Evolutionary conservation across 805 yeast genomes (phyloP).

Genomic region (Myxozyma geophila): DNA sequence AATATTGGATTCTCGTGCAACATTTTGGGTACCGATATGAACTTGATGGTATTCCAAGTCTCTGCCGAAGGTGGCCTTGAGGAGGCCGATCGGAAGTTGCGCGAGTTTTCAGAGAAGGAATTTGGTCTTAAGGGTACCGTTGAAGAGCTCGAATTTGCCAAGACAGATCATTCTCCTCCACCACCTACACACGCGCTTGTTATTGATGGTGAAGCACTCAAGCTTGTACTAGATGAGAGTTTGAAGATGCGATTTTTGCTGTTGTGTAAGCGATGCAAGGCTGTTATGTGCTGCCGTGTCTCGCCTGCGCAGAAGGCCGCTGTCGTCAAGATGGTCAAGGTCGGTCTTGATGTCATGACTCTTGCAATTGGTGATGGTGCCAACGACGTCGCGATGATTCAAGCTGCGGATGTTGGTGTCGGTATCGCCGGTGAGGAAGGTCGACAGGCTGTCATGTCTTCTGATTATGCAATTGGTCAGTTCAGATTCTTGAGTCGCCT

Average conservation of each 20-base stretch:
- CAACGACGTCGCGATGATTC: conserved; percentile 87
- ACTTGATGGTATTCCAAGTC: conserved; percentile 60
- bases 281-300: conserved; percentile 83
- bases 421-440: conserved; percentile 91
- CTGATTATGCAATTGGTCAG: conserved; percentile 83
- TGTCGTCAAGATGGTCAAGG: conserved; percentile 69
- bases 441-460: conserved; percentile 83
- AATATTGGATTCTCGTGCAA: conserved; percentile 82
- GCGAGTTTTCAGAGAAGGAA: conserved; percentile 54
- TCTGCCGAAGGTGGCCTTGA: conserved; percentile 43
- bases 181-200: conserved; percentile 60
- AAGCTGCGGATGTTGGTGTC: conserved; percentile 81
- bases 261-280: conserved; percentile 72
- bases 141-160: conserved; percentile 56
- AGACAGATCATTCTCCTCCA: conserved; percentile 68
- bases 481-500: conserved; percentile 69
- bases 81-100: conserved; percentile 46
- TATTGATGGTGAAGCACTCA: conserved; percentile 71
- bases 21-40: conserved; percentile 68
- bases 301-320: conserved; percentile 84
- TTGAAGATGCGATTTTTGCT: conserved; percentile 62
- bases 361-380: conserved; percentile 87
- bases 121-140: conserved; percentile 54
- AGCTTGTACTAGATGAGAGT: conserved; percentile 50
- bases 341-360: conserved; percentile 70